phyloP scores from a whole-genome alignment of 2,329 filamentous ascomycete genomes.

The Parascedosporium putredinis region DNA sequence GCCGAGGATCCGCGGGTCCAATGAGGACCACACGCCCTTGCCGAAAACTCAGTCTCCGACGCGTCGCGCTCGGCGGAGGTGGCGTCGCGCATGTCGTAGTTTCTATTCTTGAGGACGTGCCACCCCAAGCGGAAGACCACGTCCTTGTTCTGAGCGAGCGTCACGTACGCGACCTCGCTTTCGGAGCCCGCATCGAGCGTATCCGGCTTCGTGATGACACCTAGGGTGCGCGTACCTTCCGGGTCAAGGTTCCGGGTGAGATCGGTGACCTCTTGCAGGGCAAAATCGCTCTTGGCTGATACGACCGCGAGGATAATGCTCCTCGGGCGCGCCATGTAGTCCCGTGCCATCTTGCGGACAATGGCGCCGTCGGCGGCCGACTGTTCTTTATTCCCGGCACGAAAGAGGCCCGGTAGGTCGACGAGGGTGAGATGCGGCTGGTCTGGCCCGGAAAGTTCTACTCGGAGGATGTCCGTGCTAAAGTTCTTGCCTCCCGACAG shows the following conservation, averaged over 20 bases:
- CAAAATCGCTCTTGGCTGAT: constrained; percentile 26
- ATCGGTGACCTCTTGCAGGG: constrained; percentile 26
- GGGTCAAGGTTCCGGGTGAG: constrained; percentile 21
- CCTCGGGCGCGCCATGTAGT: constrained; percentile 28
- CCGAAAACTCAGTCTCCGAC: constrained; percentile 5
- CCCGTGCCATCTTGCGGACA: constrained; percentile 25
- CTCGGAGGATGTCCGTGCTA: constrained; percentile 15
- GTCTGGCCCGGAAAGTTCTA: constrained; percentile 14
- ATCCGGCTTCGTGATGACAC: constrained; percentile 25
- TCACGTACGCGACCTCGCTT: neutral
- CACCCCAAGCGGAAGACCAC: neutral
- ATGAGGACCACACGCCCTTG: constrained; percentile 23
- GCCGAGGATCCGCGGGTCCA: constrained; percentile 20
- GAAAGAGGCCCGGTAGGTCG: constrained; percentile 34
- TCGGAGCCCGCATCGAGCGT: neutral
- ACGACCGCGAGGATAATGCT: constrained; percentile 36
- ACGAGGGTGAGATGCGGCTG: constrained; percentile 31
- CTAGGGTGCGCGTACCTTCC: constrained; percentile 24
- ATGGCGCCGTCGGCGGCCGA: constrained; percentile 21
- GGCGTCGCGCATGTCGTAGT: neutral
- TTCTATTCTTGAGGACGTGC: neutral
- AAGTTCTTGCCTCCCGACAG: constrained; percentile 12
- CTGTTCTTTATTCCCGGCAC: constrained; percentile 22
- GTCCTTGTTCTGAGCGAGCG: neutral
- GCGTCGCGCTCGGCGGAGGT: neutral